phyloP scores from a whole-genome alignment of 371 early-diverging fungal genomes.

The Mucor sp. region DNA sequence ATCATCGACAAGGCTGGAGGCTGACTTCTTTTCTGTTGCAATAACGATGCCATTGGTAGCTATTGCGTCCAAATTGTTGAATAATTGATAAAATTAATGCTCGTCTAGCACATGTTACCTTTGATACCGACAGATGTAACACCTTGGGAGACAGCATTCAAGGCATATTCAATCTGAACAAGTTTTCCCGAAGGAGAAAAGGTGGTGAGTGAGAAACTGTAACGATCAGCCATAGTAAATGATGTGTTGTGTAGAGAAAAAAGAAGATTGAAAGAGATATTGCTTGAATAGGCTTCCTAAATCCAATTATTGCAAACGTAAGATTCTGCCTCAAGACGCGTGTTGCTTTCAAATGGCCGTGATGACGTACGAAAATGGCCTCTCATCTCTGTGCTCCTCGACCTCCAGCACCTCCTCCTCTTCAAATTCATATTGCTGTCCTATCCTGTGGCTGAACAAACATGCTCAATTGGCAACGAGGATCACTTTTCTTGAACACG shows the following conservation, averaged over 20 bases:
- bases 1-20: conserved; percentile 92
- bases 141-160: conserved; percentile 95
- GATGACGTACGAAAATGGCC: not conserved
- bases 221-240: conserved; percentile 58
- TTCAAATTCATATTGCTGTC: not conserved
- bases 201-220: conserved; percentile 98
- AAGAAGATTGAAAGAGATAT: conserved; percentile 1
- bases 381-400: not conserved
- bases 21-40: conserved; percentile 96
- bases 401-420: not conserved
- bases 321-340: not conserved
- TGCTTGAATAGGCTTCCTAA: not conserved
- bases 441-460: conserved; percentile 4
- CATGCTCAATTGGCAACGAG: not conserved
- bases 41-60: conserved; percentile 98
- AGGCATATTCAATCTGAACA: conserved; percentile 99
- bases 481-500: not conserved
- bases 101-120: conserved; percentile 55
- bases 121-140: conserved; percentile 98
- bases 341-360: not conserved
- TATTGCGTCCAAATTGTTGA: conserved; percentile 19
- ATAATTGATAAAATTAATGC: not conserved
- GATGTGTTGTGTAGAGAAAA: not conserved
- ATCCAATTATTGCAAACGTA: not conserved
- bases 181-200: conserved; percentile 99